Evolutionary conservation across 345 rosid genomes (phyloP).

Genomic region (Chamaenerion angustifolium): DNA sequence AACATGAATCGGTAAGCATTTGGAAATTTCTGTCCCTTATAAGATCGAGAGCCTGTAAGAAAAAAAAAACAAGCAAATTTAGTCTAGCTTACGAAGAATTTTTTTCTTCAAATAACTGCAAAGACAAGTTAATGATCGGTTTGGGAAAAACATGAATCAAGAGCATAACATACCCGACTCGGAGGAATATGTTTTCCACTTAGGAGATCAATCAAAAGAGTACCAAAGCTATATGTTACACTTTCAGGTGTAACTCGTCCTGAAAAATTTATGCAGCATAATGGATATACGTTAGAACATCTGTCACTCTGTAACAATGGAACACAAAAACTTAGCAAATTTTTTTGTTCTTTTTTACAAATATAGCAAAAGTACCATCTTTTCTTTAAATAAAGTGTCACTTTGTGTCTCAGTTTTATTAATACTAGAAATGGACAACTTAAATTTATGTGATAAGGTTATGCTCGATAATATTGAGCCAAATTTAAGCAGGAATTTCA

Average conservation of each 20-base stretch:
- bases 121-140: background rate
- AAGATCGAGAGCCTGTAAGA: slow-evolving; percentile 70
- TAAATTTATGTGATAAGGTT: too few relatives aligned
- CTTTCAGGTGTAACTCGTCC: slow-evolving; percentile 86
- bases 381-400: too few relatives aligned
- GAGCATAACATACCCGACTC: slow-evolving; percentile 58
- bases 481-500: too few relatives aligned
- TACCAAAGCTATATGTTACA: slow-evolving; percentile 85
- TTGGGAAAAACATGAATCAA: background rate
- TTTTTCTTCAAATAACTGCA: background rate
- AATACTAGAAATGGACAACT: too few relatives aligned
- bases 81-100: too few relatives aligned
- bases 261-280: slow-evolving; percentile 16
- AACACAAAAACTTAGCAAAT: background rate
- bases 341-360: background rate
- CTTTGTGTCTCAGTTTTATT: too few relatives aligned
- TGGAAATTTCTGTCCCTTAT: slow-evolving; percentile 76
- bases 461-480: too few relatives aligned
- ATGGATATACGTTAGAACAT: background rate
- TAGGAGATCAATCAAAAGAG: slow-evolving; percentile 80
- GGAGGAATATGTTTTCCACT: slow-evolving; percentile 98
- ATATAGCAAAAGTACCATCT: background rate
- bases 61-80: slow-evolving; percentile 8
- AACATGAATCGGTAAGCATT: slow-evolving; percentile 73
- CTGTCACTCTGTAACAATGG: too few relatives aligned